Conservation (phyloP, 257 asterid genomes). For the Oldenlandia corymbosa region DNA sequence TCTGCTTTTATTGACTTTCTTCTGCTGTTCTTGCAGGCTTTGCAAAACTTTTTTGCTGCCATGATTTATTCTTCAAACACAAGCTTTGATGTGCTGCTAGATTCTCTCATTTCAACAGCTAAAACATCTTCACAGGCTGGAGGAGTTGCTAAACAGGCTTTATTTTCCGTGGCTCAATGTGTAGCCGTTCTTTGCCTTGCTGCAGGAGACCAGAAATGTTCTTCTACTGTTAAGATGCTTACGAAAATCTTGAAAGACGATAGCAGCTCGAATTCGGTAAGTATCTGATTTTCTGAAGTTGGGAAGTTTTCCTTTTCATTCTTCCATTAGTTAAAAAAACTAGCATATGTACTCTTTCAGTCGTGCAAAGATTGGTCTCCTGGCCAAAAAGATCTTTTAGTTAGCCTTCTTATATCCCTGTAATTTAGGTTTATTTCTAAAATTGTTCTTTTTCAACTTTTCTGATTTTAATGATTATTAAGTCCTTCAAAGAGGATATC, state of each 20-base stretch:
- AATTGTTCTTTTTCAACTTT: not conserved
- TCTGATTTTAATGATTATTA: not conserved
- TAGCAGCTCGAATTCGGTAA: slow-evolving; percentile 74
- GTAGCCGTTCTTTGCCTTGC: slow-evolving; percentile 99
- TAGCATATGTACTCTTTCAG: too few species aligned
- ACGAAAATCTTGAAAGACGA: slow-evolving; percentile 83
- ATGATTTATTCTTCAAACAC: slow-evolving; percentile 89
- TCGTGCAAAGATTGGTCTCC: too few species aligned
- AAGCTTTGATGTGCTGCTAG: slow-evolving; percentile 85
- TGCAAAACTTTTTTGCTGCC: slow-evolving; percentile 78
- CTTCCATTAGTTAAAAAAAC: too few species aligned
- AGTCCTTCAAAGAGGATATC: too few species aligned
- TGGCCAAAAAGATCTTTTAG: too few species aligned
- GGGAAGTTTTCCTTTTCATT: not conserved
- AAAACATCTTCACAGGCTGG: slow-evolving; percentile 80
- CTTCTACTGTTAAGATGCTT: slow-evolving; percentile 85
- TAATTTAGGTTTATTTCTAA: not conserved
- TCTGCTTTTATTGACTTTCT: slow-evolving; percentile 19
- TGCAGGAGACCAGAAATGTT: slow-evolving; percentile 72
- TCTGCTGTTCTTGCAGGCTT: slow-evolving; percentile 58
- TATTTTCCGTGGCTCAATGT: slow-evolving; percentile 90
- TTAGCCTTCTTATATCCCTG: too few species aligned
- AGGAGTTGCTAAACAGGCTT: slow-evolving; percentile 93
- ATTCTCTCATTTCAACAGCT: slow-evolving; percentile 93
- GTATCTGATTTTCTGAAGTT: slow-evolving; percentile 2